Evolutionary conservation across 2,329 filamentous ascomycete species (phyloP).

Genomic region (Harringtonia aguacate): DNA sequence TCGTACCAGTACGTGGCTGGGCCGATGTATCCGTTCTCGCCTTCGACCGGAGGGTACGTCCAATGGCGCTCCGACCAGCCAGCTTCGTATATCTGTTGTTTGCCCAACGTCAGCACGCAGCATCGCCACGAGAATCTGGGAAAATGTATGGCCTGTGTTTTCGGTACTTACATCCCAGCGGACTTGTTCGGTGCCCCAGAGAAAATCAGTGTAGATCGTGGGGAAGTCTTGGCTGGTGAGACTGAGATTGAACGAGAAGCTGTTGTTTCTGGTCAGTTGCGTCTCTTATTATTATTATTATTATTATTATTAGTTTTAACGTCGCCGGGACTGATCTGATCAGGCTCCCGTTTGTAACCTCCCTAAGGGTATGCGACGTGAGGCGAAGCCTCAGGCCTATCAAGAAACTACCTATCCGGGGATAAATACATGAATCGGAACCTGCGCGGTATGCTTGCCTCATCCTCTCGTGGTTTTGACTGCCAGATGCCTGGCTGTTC

Average conservation of each 20-base stretch:
- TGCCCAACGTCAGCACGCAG: background rate
- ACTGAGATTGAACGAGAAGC: constrained; percentile 15
- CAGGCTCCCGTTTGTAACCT: no score
- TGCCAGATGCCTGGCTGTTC: no score
- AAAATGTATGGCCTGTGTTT: background rate
- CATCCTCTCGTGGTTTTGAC: no score
- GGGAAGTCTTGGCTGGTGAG: constrained; percentile 17
- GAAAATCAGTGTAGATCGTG: constrained; percentile 12
- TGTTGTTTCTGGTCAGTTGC: background rate
- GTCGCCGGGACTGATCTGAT: no score
- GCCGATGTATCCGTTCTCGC: constrained; percentile 14
- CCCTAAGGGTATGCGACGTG: no score
- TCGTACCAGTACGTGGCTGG: constrained; percentile 8
- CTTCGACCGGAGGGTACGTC: constrained; percentile 15
- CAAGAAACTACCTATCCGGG: no score
- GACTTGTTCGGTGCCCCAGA: constrained; percentile 12
- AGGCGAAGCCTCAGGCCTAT: no score
- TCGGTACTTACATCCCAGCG: constrained; percentile 20
- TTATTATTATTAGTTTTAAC: background rate
- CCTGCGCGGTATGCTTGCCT: no score
- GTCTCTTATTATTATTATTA: background rate
- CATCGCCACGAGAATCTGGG: background rate
- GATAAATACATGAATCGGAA: no score
- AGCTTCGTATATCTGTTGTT: constrained; percentile 9
- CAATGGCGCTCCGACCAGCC: constrained; percentile 14